Evolutionary conservation across 1,284 basidiomycete genomes (phyloP), one percentile per base, ranked within the genome.

Genomic region (Wolfiporia cocos): DNA sequence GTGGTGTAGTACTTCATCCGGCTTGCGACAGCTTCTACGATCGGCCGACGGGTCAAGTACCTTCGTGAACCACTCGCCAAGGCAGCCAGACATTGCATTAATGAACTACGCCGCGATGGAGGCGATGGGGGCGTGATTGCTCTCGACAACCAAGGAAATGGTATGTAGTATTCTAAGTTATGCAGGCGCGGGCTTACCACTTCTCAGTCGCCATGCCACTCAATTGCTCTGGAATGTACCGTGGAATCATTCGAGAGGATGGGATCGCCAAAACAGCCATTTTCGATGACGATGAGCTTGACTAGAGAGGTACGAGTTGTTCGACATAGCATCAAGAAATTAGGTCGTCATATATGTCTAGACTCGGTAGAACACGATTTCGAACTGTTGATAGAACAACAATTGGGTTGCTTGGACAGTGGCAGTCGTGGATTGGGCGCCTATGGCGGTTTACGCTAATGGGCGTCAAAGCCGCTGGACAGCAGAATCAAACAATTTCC

Each of bases 141-240:
- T 0, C 55, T 91, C 17, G 82, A 89, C 53, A 63, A 66, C 34
- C 54, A 70, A 20, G 82, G 83, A 17, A 75, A 82, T 48, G 78
- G 85, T 79, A 48, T 52, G 66, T 49, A 6, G 21, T 9, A 19
- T 22, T 10, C n/a, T n/a, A n/a, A n/a, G n/a, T n/a, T n/a, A 20
- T 7, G 20, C 18, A 33, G 9, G 20, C 7, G 41, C 33, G 41
- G 9, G 32, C 26, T 3, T n/a, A 26, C 37, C 29, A 31, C 36
- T 39, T 30, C 31, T 10, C 50, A 86, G 82, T 85, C 26, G 65
- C 80, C 1, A 73, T 84, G 65, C 74, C 82, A 3, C 56, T 91
- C 47, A 89, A 89, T 54, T 81, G 78, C 47, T 68, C 71, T 17
- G 83, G 86, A 3, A 91, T 92, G 88, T 89, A 88, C 56, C 70